phyloP scores from a whole-genome alignment of 768 basidiomycete species.

The Tubosaeta sp. region DNA sequence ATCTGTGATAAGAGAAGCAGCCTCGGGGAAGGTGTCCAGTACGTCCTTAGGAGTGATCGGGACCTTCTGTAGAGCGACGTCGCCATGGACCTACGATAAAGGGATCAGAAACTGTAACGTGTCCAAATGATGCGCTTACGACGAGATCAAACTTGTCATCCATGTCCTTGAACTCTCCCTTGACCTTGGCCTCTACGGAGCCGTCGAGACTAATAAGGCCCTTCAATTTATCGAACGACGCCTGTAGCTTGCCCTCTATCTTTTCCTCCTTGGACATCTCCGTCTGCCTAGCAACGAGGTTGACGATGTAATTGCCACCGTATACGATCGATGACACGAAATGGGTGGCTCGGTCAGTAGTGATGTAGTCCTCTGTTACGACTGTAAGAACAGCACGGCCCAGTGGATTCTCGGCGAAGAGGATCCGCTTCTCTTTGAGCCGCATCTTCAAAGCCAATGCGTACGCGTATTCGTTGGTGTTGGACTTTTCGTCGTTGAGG shows the following conservation, averaged over 20 bases:
- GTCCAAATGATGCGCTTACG: background rate
- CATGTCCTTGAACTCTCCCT: background rate
- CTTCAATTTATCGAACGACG: background rate
- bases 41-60: background rate
- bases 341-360: background rate
- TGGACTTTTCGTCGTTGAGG: background rate
- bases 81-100: background rate
- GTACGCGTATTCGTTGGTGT: background rate
- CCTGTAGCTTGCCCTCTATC: background rate
- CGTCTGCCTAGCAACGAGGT: background rate
- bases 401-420: background rate
- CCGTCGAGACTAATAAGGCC: background rate
- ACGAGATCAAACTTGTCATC: background rate
- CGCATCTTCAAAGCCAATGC: background rate
- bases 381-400: background rate
- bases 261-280: background rate
- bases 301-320: background rate
- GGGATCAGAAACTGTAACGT: background rate
- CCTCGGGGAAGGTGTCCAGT: background rate
- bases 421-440: background rate
- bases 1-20: background rate
- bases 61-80: background rate
- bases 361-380: background rate
- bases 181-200: background rate
- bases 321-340: background rate